These are phyloP conservation scores for Calonectria hawksworthii DNA, from an alignment of 2,329 filamentous ascomycete genomes.

Conservation along the genomic window DNA sequence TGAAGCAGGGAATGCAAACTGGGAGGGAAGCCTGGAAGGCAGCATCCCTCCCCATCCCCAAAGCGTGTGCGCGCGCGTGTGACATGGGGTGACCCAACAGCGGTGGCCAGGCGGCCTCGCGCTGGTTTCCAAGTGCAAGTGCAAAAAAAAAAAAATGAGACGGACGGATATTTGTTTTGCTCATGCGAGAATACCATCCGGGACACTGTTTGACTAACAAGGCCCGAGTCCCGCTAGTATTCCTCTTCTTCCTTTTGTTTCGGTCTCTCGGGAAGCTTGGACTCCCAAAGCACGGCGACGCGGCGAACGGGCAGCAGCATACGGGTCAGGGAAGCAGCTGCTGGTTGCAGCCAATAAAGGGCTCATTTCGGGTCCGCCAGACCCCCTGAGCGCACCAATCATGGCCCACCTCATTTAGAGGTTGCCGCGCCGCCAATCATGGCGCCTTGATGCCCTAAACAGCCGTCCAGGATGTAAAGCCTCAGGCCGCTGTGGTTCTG, in stretches of 20 bases:
- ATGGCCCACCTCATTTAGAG: conserved; percentile 27
- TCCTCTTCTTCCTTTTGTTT: conserved; percentile 7
- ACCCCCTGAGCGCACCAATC: conserved; percentile 32
- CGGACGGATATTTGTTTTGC: background rate
- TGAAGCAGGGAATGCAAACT: conserved; percentile 7
- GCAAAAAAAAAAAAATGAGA: background rate
- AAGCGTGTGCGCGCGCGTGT: too few species aligned
- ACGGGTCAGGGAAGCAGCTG: conserved; percentile 20
- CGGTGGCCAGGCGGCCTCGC: background rate
- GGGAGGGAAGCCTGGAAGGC: conserved; percentile 18
- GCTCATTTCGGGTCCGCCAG: conserved; percentile 26
- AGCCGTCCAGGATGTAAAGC: conserved; percentile 3
- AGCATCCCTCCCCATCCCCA: background rate
- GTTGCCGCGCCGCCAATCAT: conserved; percentile 38
- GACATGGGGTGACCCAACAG: background rate
- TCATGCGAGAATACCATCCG: conserved; percentile 8
- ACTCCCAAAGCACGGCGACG: conserved; percentile 24
- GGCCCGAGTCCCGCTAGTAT: conserved; percentile 1
- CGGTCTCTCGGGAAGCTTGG: conserved; percentile 17
- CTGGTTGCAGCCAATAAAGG: conserved; percentile 34
- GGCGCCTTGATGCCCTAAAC: conserved; percentile 6
- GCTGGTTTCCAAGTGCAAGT: conserved; percentile 2
- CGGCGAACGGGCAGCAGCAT: conserved; percentile 30
- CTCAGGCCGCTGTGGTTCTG: conserved; percentile 26
- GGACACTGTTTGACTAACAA: conserved; percentile 10